Evolutionary conservation across 495 filamentous ascomycete species (phyloP).

Genomic region (Aspergillus biplanus): DNA sequence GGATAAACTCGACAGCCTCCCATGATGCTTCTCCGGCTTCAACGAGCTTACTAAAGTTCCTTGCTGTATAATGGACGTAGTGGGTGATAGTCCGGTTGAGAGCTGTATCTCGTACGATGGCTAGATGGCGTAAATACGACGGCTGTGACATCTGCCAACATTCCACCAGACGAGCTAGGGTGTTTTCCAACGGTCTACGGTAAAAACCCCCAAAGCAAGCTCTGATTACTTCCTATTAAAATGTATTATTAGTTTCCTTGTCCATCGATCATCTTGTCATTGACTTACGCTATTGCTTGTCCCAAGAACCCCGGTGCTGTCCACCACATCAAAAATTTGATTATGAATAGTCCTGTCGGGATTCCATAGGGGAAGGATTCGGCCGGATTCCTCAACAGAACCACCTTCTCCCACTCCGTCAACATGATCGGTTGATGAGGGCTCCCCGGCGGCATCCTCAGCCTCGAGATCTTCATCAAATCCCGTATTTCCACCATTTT

Average conservation of each 20-base stretch:
- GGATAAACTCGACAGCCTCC: constrained; percentile 58
- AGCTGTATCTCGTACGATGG: constrained; percentile 63
- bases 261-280: not conserved
- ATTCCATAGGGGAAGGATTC: constrained; percentile 57
- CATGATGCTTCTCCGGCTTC: constrained; percentile 56
- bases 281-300: constrained; percentile 55
- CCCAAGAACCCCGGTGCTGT: constrained; percentile 53
- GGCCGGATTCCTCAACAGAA: constrained; percentile 37
- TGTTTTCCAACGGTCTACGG: constrained; percentile 60
- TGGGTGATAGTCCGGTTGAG: constrained; percentile 55
- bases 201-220: constrained; percentile 57
- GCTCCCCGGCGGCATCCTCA: constrained; percentile 29
- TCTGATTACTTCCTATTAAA: constrained; percentile 50
- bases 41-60: constrained; percentile 60
- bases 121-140: constrained; percentile 62
- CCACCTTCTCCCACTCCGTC: constrained; percentile 32
- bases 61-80: constrained; percentile 61
- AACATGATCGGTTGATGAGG: constrained; percentile 26
- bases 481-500: constrained; percentile 43
- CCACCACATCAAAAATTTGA: constrained; percentile 56
- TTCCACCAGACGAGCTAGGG: constrained; percentile 58
- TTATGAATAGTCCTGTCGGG: constrained; percentile 56
- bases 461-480: constrained; percentile 46
- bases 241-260: constrained; percentile 11
- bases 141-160: constrained; percentile 66